These are phyloP conservation scores for Solanum dulcamara DNA, from an alignment of 257 asterid species.

Conservation along the genomic window DNA sequence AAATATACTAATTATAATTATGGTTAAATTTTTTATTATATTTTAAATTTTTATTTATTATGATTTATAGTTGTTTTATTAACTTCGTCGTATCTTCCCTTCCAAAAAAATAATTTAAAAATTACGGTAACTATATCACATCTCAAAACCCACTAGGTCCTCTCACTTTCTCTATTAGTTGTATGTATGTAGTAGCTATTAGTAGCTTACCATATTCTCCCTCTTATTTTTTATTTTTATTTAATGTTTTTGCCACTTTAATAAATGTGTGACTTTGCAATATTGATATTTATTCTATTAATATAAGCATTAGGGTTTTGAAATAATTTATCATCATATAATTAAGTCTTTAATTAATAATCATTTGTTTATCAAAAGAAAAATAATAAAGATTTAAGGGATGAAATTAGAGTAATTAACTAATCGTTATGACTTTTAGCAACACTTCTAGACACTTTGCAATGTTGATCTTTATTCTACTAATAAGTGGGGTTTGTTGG, in stretches of 20 bases:
- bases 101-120: too few relatives aligned
- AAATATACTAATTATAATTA: too few relatives aligned
- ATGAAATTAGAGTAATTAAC: not conserved
- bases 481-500: not conserved
- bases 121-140: conserved; percentile 89
- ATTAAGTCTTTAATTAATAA: not conserved
- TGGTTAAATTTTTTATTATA: too few relatives aligned
- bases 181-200: not conserved
- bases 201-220: not conserved
- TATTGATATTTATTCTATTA: not conserved
- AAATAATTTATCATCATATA: not conserved
- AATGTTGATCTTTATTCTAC: not conserved
- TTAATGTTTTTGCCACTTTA: too few relatives aligned
- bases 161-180: conserved; percentile 7
- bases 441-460: not conserved
- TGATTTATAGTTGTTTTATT: too few relatives aligned
- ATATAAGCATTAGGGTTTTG: not conserved
- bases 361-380: not conserved
- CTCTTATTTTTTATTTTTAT: too few relatives aligned
- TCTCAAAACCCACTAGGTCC: conserved; percentile 69
- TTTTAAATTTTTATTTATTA: too few relatives aligned
- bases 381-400: not conserved
- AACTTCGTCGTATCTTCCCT: too few relatives aligned
- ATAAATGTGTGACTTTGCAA: not conserved
- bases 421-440: not conserved